These are phyloP conservation scores for Dryas alaskensis DNA, from an alignment of 306 rosid genomes.

Conservation along the genomic window DNA sequence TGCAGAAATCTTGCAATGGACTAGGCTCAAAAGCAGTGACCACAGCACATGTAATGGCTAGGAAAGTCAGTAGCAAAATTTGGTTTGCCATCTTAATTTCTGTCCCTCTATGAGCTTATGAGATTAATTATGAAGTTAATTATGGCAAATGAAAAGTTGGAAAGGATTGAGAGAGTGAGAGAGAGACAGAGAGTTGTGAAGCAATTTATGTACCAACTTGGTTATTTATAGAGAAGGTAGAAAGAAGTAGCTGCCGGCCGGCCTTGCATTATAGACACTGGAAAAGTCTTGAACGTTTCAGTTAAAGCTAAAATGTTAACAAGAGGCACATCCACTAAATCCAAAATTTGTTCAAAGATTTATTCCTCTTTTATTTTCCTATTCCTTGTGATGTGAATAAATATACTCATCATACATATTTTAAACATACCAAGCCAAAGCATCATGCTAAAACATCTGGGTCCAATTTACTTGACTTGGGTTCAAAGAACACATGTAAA, in stretches of 20 bases:
- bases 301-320: neutral
- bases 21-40: constrained; percentile 30
- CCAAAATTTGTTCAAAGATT: neutral
- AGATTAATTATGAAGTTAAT: too few relatives aligned
- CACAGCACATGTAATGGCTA: constrained; percentile 19
- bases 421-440: neutral
- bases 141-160: too few relatives aligned
- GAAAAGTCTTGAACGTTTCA: neutral
- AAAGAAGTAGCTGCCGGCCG: neutral
- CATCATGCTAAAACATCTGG: neutral
- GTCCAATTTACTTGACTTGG: neutral
- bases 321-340: constrained; percentile 1
- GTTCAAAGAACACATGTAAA: too few relatives aligned
- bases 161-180: neutral
- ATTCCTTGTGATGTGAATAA: neutral
- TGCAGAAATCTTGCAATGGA: constrained; percentile 35
- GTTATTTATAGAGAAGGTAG: too few relatives aligned
- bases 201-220: too few relatives aligned
- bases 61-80: constrained; percentile 3
- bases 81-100: constrained; percentile 15
- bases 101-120: neutral
- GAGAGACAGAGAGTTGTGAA: neutral
- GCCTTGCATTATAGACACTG: neutral
- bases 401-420: neutral
- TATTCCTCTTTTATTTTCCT: neutral